Percentiles rank a stretch among this genome's conserved stretches.
These are phyloP conservation scores for Tricholoma hemisulphureum DNA, from an alignment of 768 basidiomycete species.

Conservation along the genomic window DNA sequence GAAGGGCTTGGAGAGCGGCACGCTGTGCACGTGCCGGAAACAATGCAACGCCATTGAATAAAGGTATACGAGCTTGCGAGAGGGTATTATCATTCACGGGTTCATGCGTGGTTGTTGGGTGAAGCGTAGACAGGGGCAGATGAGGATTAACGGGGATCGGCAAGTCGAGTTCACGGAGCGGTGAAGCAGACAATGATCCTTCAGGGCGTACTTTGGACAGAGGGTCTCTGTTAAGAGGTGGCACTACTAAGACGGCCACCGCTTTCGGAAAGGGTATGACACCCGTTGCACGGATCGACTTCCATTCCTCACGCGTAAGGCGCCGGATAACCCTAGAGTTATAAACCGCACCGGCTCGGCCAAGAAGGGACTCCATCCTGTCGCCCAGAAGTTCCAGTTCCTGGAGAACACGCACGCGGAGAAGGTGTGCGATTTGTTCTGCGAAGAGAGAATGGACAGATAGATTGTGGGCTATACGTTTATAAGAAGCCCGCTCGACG, in stretches of 20 bases:
- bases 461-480: conserved; percentile 29
- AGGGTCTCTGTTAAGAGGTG: conserved; percentile 59
- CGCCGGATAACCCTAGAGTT: conserved; percentile 49
- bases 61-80: conserved; percentile 42
- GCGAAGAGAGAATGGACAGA: conserved; percentile 43
- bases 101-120: conserved; percentile 4
- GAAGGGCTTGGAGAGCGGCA: conserved; percentile 49
- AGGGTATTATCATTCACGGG: conserved; percentile 2
- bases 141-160: conserved; percentile 8
- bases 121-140: conserved; percentile 4
- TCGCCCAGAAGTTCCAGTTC: conserved; percentile 64
- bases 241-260: conserved; percentile 66
- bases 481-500: conserved; percentile 34
- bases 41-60: conserved; percentile 64
- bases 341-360: conserved; percentile 18
- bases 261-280: conserved; percentile 51
- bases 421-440: conserved; percentile 59
- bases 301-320: conserved; percentile 63
- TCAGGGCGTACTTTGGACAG: conserved; percentile 43
- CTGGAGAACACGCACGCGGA: conserved; percentile 74
- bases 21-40: conserved; percentile 66
- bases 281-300: conserved; percentile 43
- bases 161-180: conserved; percentile 21
- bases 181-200: conserved; percentile 36
- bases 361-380: conserved; percentile 31